Evolutionary conservation across 257 asterid genomes (phyloP).

Genomic region (Haberlea rhodopensis): DNA sequence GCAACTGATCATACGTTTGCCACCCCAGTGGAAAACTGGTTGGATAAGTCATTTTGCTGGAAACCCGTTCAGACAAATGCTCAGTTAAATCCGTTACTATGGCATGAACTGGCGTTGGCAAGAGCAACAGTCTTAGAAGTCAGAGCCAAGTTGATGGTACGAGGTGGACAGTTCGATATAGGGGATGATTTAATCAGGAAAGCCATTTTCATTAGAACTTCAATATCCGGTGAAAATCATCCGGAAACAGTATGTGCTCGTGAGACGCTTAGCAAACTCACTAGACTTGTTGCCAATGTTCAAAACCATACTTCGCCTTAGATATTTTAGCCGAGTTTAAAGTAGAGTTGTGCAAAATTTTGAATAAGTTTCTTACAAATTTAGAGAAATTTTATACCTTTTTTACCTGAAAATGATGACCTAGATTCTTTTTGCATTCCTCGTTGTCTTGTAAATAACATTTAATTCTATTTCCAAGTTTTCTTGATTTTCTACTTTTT

Average conservation of each 20-base stretch:
- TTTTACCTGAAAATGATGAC: background rate
- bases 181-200: slow-evolving; percentile 89
- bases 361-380: slow-evolving; percentile 34
- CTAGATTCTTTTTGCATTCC: background rate
- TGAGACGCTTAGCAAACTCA: slow-evolving; percentile 77
- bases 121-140: slow-evolving; percentile 83
- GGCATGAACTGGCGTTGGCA: slow-evolving; percentile 92
- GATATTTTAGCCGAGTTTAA: slow-evolving; percentile 34
- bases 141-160: slow-evolving; percentile 81
- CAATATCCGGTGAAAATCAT: slow-evolving; percentile 87
- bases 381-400: slow-evolving; percentile 16
- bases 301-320: slow-evolving; percentile 59
- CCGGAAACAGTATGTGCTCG: slow-evolving; percentile 83
- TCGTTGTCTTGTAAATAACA: background rate
- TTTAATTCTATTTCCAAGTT: background rate
- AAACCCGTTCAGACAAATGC: slow-evolving; percentile 75
- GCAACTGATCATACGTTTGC: slow-evolving; percentile 70
- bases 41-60: slow-evolving; percentile 89
- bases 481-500: no score
- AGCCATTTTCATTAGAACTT: slow-evolving; percentile 75
- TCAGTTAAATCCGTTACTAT: slow-evolving; percentile 79
- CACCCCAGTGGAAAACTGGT: slow-evolving; percentile 79
- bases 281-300: slow-evolving; percentile 70
- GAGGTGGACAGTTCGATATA: slow-evolving; percentile 84
- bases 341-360: slow-evolving; percentile 25